phyloP scores from a whole-genome alignment of 176 grass and related monocot genomes.

The Tillandsia leiboldiana region DNA sequence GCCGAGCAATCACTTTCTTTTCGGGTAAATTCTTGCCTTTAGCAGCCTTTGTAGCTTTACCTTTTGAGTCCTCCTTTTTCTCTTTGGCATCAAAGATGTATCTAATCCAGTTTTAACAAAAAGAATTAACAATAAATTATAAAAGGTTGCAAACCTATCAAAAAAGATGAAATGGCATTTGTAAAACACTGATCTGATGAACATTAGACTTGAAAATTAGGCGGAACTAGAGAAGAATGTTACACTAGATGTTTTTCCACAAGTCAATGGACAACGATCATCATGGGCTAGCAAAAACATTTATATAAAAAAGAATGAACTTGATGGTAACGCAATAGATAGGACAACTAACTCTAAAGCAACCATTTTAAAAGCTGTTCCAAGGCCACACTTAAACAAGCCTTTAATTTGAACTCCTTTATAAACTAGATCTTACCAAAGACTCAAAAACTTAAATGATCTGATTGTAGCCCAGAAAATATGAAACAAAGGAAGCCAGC shows the following conservation, averaged over 20 bases:
- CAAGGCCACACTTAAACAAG: no score
- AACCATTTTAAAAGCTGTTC: no score
- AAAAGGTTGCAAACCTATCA: neutral
- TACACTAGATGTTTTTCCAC: neutral
- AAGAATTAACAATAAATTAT: conserved; percentile 5
- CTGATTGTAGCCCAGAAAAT: no score
- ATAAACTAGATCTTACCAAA: no score
- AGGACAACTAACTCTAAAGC: no score
- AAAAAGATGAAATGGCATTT: neutral
- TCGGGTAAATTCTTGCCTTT: conserved; percentile 42
- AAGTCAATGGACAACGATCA: no score
- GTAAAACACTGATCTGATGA: neutral
- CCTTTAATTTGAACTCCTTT: no score
- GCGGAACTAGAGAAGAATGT: neutral
- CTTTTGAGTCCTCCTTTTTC: conserved; percentile 52
- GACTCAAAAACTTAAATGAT: no score
- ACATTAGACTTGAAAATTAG: neutral
- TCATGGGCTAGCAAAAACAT: no score
- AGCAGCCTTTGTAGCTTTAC: conserved; percentile 48
- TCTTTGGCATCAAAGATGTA: conserved; percentile 89
- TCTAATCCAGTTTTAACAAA: conserved; percentile 23
- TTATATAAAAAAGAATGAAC: no score
- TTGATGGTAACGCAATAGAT: no score
- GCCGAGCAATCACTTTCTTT: conserved; percentile 61
- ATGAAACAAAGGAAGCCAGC: no score